These are phyloP conservation scores for Xylaria digitata DNA, from an alignment of 2,329 filamentous ascomycete species.

Conservation along the genomic window DNA sequence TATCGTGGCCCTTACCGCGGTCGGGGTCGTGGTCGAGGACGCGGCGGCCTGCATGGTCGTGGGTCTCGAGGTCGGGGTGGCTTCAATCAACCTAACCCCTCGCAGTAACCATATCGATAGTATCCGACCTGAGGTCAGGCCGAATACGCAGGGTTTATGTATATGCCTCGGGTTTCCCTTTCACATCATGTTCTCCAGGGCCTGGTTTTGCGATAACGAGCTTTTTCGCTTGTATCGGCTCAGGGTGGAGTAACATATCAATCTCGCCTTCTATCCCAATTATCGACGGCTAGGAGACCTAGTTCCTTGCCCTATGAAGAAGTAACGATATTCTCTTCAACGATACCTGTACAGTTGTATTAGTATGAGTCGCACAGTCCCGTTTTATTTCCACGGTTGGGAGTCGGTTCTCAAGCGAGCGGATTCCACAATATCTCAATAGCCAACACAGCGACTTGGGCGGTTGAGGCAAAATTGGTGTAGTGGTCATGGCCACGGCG, in stretches of 20 bases:
- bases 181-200: slow-evolving; percentile 1
- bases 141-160: neutral
- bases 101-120: slow-evolving; percentile 38
- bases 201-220: neutral
- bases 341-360: slow-evolving; percentile 42
- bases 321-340: slow-evolving; percentile 12
- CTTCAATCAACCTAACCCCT: slow-evolving; percentile 36
- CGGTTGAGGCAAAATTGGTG: slow-evolving; percentile 46
- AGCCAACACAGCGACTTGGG: slow-evolving; percentile 38
- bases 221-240: neutral
- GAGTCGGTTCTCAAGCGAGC: slow-evolving; percentile 44
- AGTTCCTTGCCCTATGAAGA: slow-evolving; percentile 2
- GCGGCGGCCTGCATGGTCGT: slow-evolving; percentile 58
- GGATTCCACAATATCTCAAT: slow-evolving; percentile 44
- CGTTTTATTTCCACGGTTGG: slow-evolving; percentile 42
- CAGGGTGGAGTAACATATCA: neutral
- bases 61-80: slow-evolving; percentile 53
- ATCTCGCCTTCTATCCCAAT: slow-evolving; percentile 2
- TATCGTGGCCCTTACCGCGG: slow-evolving; percentile 82
- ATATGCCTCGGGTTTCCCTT: neutral
- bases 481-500: slow-evolving; percentile 45
- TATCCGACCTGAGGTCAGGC: neutral
- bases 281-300: slow-evolving; percentile 7
- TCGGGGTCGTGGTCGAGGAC: slow-evolving; percentile 78
- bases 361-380: slow-evolving; percentile 43